phyloP scores from a whole-genome alignment of 148 eudicot genomes.

The Vaccinium darrowii region DNA sequence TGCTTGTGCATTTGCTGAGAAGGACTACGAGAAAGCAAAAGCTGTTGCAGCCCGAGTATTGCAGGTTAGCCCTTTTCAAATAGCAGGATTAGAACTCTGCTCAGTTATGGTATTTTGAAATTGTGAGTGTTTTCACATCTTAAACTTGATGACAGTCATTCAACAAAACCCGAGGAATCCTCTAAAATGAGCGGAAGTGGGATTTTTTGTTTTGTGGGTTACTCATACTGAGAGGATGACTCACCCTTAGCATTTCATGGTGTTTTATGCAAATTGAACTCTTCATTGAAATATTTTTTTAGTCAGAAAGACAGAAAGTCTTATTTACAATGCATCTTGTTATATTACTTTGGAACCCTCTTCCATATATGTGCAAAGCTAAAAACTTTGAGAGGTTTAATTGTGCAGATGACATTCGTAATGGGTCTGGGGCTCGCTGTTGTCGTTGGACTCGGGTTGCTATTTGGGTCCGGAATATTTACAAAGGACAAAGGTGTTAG shows the following conservation, averaged over 20 bases:
- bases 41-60: slow-evolving; percentile 79
- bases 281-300: background rate
- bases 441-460: slow-evolving; percentile 78
- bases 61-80: slow-evolving; percentile 48
- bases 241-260: background rate
- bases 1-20: slow-evolving; percentile 96
- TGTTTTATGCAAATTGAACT: background rate
- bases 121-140: too few relatives aligned
- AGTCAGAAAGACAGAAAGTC: background rate
- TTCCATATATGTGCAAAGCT: background rate
- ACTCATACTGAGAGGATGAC: background rate
- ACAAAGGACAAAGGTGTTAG: slow-evolving; percentile 63
- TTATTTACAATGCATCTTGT: background rate
- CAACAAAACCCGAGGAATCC: background rate
- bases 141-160: background rate
- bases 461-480: slow-evolving; percentile 72
- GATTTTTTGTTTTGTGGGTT: background rate
- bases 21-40: slow-evolving; percentile 70
- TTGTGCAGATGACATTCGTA: slow-evolving; percentile 84
- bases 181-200: background rate
- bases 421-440: slow-evolving; percentile 74
- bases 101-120: background rate
- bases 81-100: background rate
- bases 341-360: background rate
- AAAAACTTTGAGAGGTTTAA: background rate